Evolutionary conservation across 2,329 filamentous ascomycete species (phyloP), one percentile per base, ranked within the genome.

Genomic region (Neofusicoccum sp.): DNA sequence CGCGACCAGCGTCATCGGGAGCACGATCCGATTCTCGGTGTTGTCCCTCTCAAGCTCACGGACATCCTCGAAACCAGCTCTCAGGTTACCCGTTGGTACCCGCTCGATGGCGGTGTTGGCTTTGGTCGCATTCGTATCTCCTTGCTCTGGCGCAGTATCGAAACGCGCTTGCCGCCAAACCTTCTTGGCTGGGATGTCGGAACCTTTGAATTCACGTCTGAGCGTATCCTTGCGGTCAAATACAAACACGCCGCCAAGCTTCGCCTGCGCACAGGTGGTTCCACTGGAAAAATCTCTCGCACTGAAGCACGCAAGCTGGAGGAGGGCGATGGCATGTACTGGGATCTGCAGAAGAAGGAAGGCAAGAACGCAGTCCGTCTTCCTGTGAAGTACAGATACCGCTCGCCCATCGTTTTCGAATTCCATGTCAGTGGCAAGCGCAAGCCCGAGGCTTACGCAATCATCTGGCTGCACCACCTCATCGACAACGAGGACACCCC

Each of bases 171-270:
- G 1, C 93, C 93, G n/a, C 89, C 89, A 0, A 79, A 87, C 41
- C 89, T 96, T 75, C 83, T 97, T 4, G 92, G 93, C 8, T 98
- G 93, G 90, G 91, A 97, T 63, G 90, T 98, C 44, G 95, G 95
- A 36, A 96, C 93, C 0, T 96, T 98, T 70, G 89, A 96, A 70
- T 96, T 98, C 71, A 78, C 84, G 0, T 91, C 88, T 0, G 82
- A 91, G 51, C 82, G 80, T 14, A 86, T 98, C 48, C 82, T 83
- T 0, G 86, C 89, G 0, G 76, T 82, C 12, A 82, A 82, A 49
- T 92, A 89, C 68, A 78, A 80, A 1, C 83, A 86, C 4, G 75
- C 82, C 40, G 77, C 85, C 44, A 92, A 91, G 74, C 78, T 98
- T 44, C 86, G 85, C 67, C 75, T 96, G 66, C 84, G 92, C 36